These are phyloP conservation scores for Jaltomata sinuosa DNA, from an alignment of 257 asterid genomes.

Conservation along the genomic window DNA sequence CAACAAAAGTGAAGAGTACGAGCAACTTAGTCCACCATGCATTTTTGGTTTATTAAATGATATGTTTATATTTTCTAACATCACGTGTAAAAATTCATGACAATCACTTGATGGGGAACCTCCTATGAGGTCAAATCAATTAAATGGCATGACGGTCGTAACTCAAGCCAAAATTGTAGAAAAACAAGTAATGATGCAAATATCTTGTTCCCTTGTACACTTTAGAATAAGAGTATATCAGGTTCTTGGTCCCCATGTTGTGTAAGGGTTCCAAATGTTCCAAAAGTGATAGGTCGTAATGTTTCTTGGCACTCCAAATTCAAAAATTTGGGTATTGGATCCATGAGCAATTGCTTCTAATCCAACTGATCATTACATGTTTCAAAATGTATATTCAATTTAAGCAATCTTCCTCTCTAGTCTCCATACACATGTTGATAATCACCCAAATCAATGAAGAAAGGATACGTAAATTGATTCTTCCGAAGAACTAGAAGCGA, in stretches of 20 bases:
- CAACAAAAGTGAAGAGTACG: no score
- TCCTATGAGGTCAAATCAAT: background rate
- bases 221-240: background rate
- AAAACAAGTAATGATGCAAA: background rate
- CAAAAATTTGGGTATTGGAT: background rate
- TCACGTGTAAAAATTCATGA: background rate
- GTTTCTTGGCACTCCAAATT: background rate
- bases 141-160: background rate
- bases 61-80: background rate
- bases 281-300: background rate
- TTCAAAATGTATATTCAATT: background rate
- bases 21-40: background rate
- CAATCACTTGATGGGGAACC: background rate
- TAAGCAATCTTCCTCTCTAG: background rate
- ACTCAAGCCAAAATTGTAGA: background rate
- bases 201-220: background rate
- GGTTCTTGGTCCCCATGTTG: background rate
- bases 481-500: background rate
- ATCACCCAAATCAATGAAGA: background rate
- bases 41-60: background rate
- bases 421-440: background rate
- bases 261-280: background rate
- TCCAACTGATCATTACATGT: background rate
- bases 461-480: no score
- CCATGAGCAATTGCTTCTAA: background rate